Base-by-base conservation (phyloP, 1,284 basidiomycete genomes). In the Entoloma clypeatum region DNA sequence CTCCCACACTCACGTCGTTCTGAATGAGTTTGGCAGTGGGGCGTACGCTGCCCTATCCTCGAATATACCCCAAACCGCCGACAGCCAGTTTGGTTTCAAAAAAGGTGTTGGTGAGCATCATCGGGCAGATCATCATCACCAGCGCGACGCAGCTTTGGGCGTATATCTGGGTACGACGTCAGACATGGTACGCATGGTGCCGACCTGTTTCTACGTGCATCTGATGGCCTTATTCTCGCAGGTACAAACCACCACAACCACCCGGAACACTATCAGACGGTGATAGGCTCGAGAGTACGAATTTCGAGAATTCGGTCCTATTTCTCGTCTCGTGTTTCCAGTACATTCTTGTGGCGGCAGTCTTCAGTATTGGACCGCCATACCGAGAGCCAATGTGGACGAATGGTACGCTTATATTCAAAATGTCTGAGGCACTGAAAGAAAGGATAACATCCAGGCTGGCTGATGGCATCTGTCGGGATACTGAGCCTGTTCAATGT, bases 271-370 rank as follows among this genome's bases (percentile, higher is more conserved):
- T 85, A 2, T 67, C 72, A 26, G 72, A 81, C 43, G 80, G 78
- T 37, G 79, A 88, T 60, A 81, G 92, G 57, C 74, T 99, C 41
- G 81, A 94, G 52, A 86, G 91, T n/a, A 79, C 71, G 40, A 99
- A 96, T 61, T 94, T 79, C 52, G 96, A 99, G 63, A 99, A 99
- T 63, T 86, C 95, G 6, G 79, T 79, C 6, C 65, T 99, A 42
- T 99, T 99, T 69, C 67, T 98, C 52, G 75, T 98, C 36, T 97
- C 94, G 3, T 95, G 91, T 49, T 99, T 98, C 79, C 96, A 99
- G 67, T 99, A 99, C 64, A 91, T 99, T 52, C 73, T 98, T 28
- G 91, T 97, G 6, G 95, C 94, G 8, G 93, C 86, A 1, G 91
- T 98, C 0, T 99, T 99, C 68, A 94, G 89, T 60, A 97, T 98